These are phyloP conservation scores for Ilyonectria destructans DNA, from an alignment of 2,329 filamentous ascomycete species.

Conservation along the genomic window DNA sequence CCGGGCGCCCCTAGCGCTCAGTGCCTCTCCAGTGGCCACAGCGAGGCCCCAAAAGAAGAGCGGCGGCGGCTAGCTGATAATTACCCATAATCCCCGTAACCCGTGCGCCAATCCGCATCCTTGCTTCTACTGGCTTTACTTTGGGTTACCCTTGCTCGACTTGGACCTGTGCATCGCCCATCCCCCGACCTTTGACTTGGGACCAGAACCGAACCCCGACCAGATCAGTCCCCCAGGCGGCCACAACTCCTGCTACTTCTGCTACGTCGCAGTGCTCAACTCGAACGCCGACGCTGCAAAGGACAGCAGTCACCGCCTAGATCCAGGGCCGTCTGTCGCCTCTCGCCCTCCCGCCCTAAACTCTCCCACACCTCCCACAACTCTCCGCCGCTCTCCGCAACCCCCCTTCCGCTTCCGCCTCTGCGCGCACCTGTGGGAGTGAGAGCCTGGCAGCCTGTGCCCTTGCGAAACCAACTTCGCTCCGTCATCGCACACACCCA, in stretches of 20 bases:
- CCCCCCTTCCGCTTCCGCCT: slow-evolving; percentile 3
- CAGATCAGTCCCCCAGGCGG: slow-evolving; percentile 20
- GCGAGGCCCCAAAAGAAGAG: background rate
- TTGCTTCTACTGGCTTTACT: slow-evolving; percentile 13
- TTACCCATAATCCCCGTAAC: slow-evolving; percentile 12
- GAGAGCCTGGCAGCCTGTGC: slow-evolving; percentile 28
- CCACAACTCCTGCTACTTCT: slow-evolving; percentile 12
- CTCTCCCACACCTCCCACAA: slow-evolving; percentile 1
- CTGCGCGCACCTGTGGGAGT: slow-evolving; percentile 11
- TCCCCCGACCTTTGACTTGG: slow-evolving; percentile 21
- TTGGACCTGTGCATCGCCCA: slow-evolving; percentile 11
- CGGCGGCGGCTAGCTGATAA: slow-evolving; percentile 21
- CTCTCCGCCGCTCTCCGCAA: background rate
- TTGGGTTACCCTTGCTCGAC: slow-evolving; percentile 24
- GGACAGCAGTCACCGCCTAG: slow-evolving; percentile 26
- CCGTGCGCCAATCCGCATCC: slow-evolving; percentile 9
- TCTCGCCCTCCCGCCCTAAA: background rate
- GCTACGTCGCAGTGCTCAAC: slow-evolving; percentile 19
- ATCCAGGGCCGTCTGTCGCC: background rate
- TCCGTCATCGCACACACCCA: slow-evolving; percentile 30
- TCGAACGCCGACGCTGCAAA: slow-evolving; percentile 15
- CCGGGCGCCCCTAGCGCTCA: slow-evolving; percentile 1
- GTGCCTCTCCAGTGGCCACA: slow-evolving; percentile 20
- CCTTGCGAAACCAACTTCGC: slow-evolving; percentile 32
- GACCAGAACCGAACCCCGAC: slow-evolving; percentile 30